Conservation (phyloP, 2,329 filamentous ascomycete genomes). For the Fusarium armeniacum region DNA sequence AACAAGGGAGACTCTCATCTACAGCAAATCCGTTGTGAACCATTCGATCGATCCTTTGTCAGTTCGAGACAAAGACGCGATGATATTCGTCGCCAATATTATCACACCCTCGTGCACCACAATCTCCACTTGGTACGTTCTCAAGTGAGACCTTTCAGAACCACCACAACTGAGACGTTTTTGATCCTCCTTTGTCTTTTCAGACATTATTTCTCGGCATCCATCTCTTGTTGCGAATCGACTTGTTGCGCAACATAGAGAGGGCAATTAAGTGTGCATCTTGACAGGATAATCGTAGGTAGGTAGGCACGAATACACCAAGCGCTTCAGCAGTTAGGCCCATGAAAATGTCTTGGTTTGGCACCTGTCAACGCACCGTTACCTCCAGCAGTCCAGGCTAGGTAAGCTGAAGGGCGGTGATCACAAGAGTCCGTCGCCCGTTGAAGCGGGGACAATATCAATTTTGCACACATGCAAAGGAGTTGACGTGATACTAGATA, state of each 20-base stretch:
- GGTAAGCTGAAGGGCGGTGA: conserved; percentile 19
- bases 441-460: conserved; percentile 36
- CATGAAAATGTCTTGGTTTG: conserved; percentile 35
- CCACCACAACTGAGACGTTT: conserved; percentile 36
- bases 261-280: conserved; percentile 16
- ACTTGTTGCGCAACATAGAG: conserved; percentile 25
- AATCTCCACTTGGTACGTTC: conserved; percentile 25
- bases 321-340: background rate
- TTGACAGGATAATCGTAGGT: background rate
- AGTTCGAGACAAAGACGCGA: conserved; percentile 18
- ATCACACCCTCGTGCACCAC: conserved; percentile 22
- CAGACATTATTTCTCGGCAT: conserved; percentile 38
- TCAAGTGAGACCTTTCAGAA: conserved; percentile 35
- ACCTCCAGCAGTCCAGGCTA: conserved; percentile 3
- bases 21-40: conserved; percentile 4
- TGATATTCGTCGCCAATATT: conserved; percentile 11
- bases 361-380: conserved; percentile 29
- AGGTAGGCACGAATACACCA: conserved; percentile 3
- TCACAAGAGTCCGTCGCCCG: conserved; percentile 23
- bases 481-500: conserved; percentile 10
- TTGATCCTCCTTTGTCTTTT: conserved; percentile 30
- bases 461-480: conserved; percentile 22
- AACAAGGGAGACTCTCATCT: conserved; percentile 25
- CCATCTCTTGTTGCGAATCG: conserved; percentile 26
- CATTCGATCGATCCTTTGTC: conserved; percentile 9